Evolutionary conservation across 805 yeast genomes (phyloP).

Genomic region (Myxozyma neglecta): DNA sequence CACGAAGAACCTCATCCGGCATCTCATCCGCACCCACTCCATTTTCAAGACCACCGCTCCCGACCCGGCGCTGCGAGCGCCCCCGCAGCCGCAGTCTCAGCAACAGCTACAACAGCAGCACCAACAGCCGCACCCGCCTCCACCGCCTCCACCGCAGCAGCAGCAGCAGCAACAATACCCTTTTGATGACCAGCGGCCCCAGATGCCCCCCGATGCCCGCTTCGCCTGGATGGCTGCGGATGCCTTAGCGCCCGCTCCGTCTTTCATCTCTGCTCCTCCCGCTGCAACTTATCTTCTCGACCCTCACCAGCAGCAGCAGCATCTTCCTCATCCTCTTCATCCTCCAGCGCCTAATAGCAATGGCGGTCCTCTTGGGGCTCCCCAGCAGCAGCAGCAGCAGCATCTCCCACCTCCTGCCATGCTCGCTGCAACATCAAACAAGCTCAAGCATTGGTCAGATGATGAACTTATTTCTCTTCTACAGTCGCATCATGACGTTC

Average conservation of each 20-base stretch:
- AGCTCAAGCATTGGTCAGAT: constrained; percentile 27
- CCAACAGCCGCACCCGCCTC: not conserved
- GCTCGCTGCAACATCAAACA: constrained; percentile 12
- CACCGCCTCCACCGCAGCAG: not conserved
- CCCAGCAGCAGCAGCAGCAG: not conserved
- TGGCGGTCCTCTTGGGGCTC: not conserved
- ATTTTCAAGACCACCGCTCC: constrained; percentile 29
- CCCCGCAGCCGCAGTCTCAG: constrained; percentile 4
- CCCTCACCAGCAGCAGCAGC: constrained; percentile 14
- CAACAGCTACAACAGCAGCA: constrained; percentile 5
- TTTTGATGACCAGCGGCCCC: constrained; percentile 19
- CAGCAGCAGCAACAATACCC: not conserved
- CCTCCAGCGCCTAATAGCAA: not conserved
- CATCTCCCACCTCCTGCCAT: not conserved
- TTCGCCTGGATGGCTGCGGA: constrained; percentile 29
- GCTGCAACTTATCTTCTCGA: constrained; percentile 17
- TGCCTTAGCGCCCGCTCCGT: constrained; percentile 4
- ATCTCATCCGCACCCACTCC: constrained; percentile 25
- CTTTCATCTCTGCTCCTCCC: constrained; percentile 17
- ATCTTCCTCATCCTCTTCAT: not conserved
- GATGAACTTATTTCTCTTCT: constrained; percentile 25
- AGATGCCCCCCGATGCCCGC: constrained; percentile 10
- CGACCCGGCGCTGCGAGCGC: constrained; percentile 4
- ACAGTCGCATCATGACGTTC: constrained; percentile 29
- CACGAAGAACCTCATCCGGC: constrained; percentile 31